A percentile compares a stretch with the other conserved stretches of the same genome.
These are phyloP conservation scores for Chloromonas sp. DNA, from an alignment of 163 green algal genomes.

Conservation along the genomic window DNA sequence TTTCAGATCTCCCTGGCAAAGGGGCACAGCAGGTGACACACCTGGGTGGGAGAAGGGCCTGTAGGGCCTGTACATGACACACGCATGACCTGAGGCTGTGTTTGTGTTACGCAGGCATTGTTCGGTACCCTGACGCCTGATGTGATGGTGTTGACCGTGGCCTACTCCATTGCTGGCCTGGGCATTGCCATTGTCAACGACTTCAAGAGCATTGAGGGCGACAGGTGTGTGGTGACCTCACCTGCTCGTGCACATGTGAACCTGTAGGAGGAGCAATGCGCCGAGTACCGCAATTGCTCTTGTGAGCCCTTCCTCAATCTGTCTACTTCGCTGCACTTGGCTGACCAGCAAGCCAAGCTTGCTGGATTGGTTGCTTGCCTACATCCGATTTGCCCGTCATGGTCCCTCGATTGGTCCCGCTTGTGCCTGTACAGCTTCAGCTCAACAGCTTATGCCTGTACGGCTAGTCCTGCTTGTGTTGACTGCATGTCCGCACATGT, in stretches of 20 bases:
- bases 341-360: no score
- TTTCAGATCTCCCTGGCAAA: no score
- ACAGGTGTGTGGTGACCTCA: conserved; percentile 46
- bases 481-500: neutral
- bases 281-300: no score
- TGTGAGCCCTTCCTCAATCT: no score
- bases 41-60: neutral
- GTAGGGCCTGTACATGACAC: neutral
- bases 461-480: neutral
- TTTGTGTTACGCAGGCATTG: conserved; percentile 60
- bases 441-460: no score
- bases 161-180: conserved; percentile 95
- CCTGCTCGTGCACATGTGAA: no score
- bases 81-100: neutral
- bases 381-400: neutral
- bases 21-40: no score
- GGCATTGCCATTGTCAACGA: conserved; percentile 99
- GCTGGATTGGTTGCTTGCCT: neutral
- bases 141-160: conserved; percentile 91
- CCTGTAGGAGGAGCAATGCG: no score
- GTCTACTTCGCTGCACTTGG: no score
- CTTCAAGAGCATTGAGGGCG: conserved; percentile 97
- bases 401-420: no score
- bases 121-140: conserved; percentile 89
- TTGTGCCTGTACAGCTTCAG: no score